Percentiles rank a stretch among this genome's conserved stretches.
Conservation (phyloP, 768 basidiomycete species). For the Suillus ampliporus region DNA sequence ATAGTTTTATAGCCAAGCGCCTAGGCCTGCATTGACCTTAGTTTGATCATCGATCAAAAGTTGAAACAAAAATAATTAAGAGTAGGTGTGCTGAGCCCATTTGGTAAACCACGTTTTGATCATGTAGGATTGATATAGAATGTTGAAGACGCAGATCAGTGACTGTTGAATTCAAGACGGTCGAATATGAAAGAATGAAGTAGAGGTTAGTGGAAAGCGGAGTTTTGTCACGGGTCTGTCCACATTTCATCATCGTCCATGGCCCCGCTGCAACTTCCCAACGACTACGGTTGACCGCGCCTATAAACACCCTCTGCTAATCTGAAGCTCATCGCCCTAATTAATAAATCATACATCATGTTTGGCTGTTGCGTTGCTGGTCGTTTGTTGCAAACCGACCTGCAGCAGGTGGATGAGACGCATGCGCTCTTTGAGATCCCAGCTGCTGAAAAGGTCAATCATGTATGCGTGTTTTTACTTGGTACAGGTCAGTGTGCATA, state of each 20-base stretch:
- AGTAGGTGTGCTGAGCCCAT: not conserved
- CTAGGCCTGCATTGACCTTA: conserved; percentile 4
- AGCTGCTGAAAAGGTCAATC: conserved; percentile 76
- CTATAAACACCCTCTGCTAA: not conserved
- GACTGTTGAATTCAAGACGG: not conserved
- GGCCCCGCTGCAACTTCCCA: not conserved
- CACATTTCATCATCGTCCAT: conserved; percentile 10
- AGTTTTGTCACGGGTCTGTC: conserved; percentile 2
- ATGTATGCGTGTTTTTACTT: conserved; percentile 83
- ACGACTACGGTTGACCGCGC: not conserved
- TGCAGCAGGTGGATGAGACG: conserved; percentile 82
- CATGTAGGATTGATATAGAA: too few relatives aligned
- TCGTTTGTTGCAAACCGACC: conserved; percentile 77
- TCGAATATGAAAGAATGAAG: not conserved
- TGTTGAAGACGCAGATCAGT: not conserved
- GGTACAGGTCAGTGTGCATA: conserved; percentile 63
- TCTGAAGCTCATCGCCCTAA: not conserved
- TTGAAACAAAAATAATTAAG: not conserved
- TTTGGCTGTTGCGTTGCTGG: conserved; percentile 84
- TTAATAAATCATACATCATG: conserved; percentile 45
- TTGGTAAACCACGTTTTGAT: not conserved
- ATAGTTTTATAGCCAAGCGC: not conserved
- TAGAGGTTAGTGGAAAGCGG: not conserved
- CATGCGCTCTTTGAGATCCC: conserved; percentile 82
- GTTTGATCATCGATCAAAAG: not conserved